These are phyloP conservation scores for Microsporum canis DNA, from an alignment of 2,329 filamentous ascomycete species.

Conservation along the genomic window DNA sequence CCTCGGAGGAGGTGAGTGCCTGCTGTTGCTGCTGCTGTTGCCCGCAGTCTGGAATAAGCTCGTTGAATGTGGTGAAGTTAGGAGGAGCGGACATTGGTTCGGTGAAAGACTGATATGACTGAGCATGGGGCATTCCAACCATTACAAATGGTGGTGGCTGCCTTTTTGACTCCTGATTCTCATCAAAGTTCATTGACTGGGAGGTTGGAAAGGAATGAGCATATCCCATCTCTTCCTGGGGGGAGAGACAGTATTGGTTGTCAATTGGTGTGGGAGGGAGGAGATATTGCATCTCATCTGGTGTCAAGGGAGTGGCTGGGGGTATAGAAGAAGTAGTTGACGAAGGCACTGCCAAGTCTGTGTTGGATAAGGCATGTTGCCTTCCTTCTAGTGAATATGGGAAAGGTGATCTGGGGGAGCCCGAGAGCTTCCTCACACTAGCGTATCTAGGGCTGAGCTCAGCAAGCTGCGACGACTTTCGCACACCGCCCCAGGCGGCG, in stretches of 20 bases:
- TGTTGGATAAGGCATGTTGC: slow-evolving; percentile 21
- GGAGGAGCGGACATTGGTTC: slow-evolving; percentile 31
- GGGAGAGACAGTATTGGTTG: slow-evolving; percentile 27
- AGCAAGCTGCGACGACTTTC: slow-evolving; percentile 33
- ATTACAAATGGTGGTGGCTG: neutral
- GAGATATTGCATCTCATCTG: slow-evolving; percentile 33
- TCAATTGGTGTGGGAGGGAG: slow-evolving; percentile 32
- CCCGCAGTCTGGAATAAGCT: neutral
- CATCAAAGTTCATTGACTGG: slow-evolving; percentile 16
- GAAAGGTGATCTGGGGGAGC: slow-evolving; percentile 38
- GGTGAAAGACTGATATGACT: neutral
- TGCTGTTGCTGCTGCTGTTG: slow-evolving; percentile 26
- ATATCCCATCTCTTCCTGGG: slow-evolving; percentile 20
- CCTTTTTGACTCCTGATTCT: neutral
- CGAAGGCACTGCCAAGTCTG: slow-evolving; percentile 24
- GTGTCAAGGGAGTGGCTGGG: slow-evolving; percentile 35
- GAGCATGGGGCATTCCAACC: neutral
- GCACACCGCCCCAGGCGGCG: slow-evolving; percentile 22
- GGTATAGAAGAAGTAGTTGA: slow-evolving; percentile 27
- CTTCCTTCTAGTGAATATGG: slow-evolving; percentile 36
- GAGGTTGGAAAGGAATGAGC: slow-evolving; percentile 28
- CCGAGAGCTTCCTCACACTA: slow-evolving; percentile 37
- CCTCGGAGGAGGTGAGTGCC: slow-evolving; percentile 27
- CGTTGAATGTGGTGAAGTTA: neutral
- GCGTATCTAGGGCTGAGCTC: slow-evolving; percentile 30